A percentile compares a stretch with the other conserved stretches of the same genome.
Conservation (phyloP, 1,284 basidiomycete species). For the Fistulina hepatica region DNA sequence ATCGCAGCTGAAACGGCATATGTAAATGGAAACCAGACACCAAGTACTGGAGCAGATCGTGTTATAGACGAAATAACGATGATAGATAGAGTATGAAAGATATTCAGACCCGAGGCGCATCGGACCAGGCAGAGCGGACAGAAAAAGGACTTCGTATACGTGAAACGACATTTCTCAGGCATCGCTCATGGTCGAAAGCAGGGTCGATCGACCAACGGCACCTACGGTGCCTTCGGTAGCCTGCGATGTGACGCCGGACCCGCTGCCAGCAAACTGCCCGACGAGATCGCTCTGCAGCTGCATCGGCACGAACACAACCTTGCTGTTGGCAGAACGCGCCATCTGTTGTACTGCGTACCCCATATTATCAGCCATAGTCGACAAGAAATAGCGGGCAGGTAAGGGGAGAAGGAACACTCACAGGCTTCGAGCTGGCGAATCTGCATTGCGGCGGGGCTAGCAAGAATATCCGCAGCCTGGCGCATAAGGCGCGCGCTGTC, state of each 20-base stretch:
- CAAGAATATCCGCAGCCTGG: slow-evolving; percentile 86
- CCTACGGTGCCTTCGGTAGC: slow-evolving; percentile 1
- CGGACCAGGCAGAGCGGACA: too few relatives aligned
- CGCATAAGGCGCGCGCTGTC: slow-evolving; percentile 91
- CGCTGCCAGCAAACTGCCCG: slow-evolving; percentile 29
- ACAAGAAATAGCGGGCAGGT: neutral
- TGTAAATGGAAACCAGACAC: too few relatives aligned
- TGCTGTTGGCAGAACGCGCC: slow-evolving; percentile 69
- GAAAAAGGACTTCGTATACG: too few relatives aligned
- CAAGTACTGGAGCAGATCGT: too few relatives aligned
- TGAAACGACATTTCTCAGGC: slow-evolving; percentile 10
- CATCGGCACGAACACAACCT: slow-evolving; percentile 93
- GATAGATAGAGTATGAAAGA: too few relatives aligned
- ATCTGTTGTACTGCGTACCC: slow-evolving; percentile 45
- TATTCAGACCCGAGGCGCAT: too few relatives aligned
- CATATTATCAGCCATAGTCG: neutral
- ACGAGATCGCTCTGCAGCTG: slow-evolving; percentile 69
- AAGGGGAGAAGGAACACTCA: slow-evolving; percentile 32
- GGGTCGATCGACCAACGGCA: slow-evolving; percentile 8
- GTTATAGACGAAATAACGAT: too few relatives aligned
- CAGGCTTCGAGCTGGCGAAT: slow-evolving; percentile 91
- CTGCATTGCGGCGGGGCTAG: slow-evolving; percentile 97
- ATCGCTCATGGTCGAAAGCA: slow-evolving; percentile 12
- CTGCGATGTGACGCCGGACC: too few relatives aligned
- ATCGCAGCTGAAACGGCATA: too few relatives aligned